Evolutionary conservation across 768 basidiomycete species (phyloP).

Genomic region (Chalciporus pseudorubinellus): DNA sequence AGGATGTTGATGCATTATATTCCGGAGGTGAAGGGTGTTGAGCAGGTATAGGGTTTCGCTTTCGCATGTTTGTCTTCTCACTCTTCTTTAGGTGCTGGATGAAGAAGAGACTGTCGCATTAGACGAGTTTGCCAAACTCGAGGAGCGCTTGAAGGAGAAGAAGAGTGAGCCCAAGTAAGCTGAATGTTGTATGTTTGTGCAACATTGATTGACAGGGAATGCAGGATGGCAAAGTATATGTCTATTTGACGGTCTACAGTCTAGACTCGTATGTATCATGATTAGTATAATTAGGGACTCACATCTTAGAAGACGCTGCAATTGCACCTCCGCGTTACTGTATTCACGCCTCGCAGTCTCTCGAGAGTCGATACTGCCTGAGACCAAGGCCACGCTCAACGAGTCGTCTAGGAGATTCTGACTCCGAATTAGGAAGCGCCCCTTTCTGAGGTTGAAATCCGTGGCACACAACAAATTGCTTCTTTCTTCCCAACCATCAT

Average conservation of each 20-base stretch:
- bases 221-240: slow-evolving; percentile 82
- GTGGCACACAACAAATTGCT: no score
- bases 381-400: no score
- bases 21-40: slow-evolving; percentile 89
- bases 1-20: slow-evolving; percentile 99
- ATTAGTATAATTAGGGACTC: neutral
- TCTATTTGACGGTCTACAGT: slow-evolving; percentile 46
- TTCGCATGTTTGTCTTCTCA: slow-evolving; percentile 5
- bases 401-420: no score
- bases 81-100: slow-evolving; percentile 66
- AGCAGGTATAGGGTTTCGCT: slow-evolving; percentile 54
- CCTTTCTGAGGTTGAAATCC: no score
- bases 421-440: no score
- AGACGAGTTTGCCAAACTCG: slow-evolving; percentile 87
- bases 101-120: slow-evolving; percentile 86
- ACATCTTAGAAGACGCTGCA: neutral
- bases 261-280: neutral
- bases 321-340: neutral
- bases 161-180: slow-evolving; percentile 49
- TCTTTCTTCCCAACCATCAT: no score
- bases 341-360: neutral
- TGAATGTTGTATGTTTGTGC: neutral
- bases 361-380: neutral
- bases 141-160: slow-evolving; percentile 54
- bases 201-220: slow-evolving; percentile 4